These are phyloP conservation scores for Ganoderma lucidum DNA, from an alignment of 1,284 basidiomycete genomes.

Conservation along the genomic window DNA sequence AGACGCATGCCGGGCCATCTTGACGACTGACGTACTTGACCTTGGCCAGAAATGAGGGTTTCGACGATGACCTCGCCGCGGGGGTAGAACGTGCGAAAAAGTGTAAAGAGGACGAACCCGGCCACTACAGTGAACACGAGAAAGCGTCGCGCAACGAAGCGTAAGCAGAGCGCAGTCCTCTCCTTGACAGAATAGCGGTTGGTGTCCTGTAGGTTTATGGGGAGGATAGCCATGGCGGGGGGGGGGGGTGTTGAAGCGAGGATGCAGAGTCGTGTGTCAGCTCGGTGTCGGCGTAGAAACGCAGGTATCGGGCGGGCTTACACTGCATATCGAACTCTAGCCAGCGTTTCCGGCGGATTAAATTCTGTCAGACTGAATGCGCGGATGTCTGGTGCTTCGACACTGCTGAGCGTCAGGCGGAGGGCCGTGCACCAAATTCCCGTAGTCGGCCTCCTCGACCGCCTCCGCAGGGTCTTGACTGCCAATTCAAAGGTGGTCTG, in stretches of 20 bases:
- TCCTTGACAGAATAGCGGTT: neutral
- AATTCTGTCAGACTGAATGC: neutral
- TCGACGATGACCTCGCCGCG: neutral
- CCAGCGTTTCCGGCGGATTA: neutral
- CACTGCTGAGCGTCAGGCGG: too few relatives aligned
- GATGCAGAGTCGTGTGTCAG: neutral
- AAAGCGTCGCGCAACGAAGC: neutral
- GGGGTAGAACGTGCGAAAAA: neutral
- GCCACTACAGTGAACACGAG: neutral
- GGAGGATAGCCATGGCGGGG: neutral
- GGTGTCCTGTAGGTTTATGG: neutral
- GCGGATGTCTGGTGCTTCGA: too few relatives aligned
- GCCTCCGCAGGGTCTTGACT: too few relatives aligned
- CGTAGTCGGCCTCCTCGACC: too few relatives aligned
- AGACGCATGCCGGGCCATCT: neutral
- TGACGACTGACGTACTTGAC: neutral
- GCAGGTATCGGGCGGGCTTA: neutral
- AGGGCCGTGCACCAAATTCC: too few relatives aligned
- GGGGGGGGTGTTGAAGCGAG: neutral
- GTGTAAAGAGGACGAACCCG: neutral
- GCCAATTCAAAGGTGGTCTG: too few relatives aligned
- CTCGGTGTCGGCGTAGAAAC: neutral
- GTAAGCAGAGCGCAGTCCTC: neutral
- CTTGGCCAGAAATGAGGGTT: neutral
- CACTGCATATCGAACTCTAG: neutral